Evolutionary conservation across 768 basidiomycete genomes (phyloP), one percentile per base, ranked within the genome.

Genomic region (Psilocybe cubensis): DNA sequence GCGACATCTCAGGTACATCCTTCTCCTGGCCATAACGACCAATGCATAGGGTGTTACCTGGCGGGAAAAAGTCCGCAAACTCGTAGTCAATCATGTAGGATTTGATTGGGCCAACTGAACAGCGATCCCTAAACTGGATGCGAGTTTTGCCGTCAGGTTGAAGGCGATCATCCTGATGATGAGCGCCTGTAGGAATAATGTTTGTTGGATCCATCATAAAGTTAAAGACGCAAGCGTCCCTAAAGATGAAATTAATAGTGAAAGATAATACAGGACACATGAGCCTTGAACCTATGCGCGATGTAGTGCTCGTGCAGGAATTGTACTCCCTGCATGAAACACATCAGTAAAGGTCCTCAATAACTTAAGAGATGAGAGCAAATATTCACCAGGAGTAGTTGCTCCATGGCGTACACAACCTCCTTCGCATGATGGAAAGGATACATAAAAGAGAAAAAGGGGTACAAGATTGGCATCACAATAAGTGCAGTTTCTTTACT

Each of bases 11-110:
- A 1, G 72, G 72, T 8, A 69, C 68, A 21, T 55, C 58, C 2
- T 52, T 41, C 31, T 66, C 63, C 48, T 70, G 69, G 4, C 69
- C 66, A 46, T 49, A 14, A 6, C 54, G 10, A 8, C 64, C 59
- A 2, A 40, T 20, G 18, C 50, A 62, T n/a, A 35, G n/a, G 17
- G 44, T 43, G n/a, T n/a, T n/a, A 4, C 51, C 46, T 18, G 44
- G 35, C 8, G 51, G 25, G 24, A 33, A 61, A 0, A 44, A 11
- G 6, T 25, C 2, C 11, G 66, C 62, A 7, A 65, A 40, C 12
- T 65, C 68, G 27, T 69, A 71, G 29, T 72, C 70, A 14, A 71
- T 71, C 49, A 67, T 64, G 38, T 65, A 69, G 47, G 70, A 71
- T 40, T 60, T 59, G n/a, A 68, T 59, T n/a, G 68, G 66, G 1